phyloP scores from a whole-genome alignment of 2,329 filamentous ascomycete genomes.

The Proliferodiscus dingleyae region DNA sequence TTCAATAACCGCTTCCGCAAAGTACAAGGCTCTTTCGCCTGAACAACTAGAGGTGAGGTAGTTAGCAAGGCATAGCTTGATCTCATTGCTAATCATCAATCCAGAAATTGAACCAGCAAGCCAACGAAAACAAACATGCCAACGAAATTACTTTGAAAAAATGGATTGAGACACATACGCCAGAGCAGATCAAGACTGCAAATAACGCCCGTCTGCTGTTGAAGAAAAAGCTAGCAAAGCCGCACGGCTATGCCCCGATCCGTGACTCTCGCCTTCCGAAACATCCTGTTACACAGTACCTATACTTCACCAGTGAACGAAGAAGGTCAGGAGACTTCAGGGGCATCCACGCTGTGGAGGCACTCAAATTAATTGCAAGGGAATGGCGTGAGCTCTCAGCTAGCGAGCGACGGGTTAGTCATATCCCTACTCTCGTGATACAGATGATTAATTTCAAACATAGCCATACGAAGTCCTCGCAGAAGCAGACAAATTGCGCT shows the following conservation, averaged over 20 bases:
- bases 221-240: constrained; percentile 15
- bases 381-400: constrained; percentile 46
- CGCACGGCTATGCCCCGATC: constrained; percentile 32
- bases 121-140: constrained; percentile 40
- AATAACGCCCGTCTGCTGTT: constrained; percentile 48
- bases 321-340: constrained; percentile 44
- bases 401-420: constrained; percentile 39
- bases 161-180: constrained; percentile 52
- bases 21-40: constrained; percentile 31
- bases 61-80: background rate
- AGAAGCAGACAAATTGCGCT: constrained; percentile 25
- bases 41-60: constrained; percentile 35
- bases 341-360: constrained; percentile 38
- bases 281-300: constrained; percentile 34
- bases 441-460: background rate
- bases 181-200: constrained; percentile 52
- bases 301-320: constrained; percentile 42
- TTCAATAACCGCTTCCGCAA: constrained; percentile 17
- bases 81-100: constrained; percentile 10
- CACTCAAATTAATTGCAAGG: constrained; percentile 34
- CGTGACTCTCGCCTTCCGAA: constrained; percentile 51
- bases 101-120: constrained; percentile 49
- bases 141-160: constrained; percentile 41
- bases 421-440: background rate
- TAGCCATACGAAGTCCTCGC: constrained; percentile 29